Conservation (phyloP, 2,329 filamentous ascomycete species). For the Aureobasidium sp. region DNA sequence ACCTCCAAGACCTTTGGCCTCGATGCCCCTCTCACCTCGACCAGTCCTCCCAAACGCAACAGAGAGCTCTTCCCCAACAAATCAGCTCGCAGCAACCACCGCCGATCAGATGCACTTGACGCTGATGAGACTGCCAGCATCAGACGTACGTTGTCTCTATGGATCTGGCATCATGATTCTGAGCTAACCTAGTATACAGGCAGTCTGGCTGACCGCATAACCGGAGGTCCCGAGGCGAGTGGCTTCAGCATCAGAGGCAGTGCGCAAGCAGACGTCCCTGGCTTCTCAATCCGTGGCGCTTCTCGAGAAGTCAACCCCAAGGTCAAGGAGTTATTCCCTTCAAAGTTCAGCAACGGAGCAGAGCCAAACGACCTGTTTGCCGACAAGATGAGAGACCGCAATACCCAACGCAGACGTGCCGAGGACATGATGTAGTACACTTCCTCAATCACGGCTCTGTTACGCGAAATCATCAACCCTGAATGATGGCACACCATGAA, state of each 20-base stretch:
- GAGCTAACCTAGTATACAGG: background rate
- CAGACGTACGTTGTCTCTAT: slow-evolving; percentile 5
- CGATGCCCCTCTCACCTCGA: background rate
- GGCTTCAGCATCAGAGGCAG: slow-evolving; percentile 29
- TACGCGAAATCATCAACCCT: background rate
- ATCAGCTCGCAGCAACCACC: slow-evolving; percentile 30
- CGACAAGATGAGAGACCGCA: slow-evolving; percentile 23
- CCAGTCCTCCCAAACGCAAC: slow-evolving; percentile 18
- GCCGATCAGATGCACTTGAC: slow-evolving; percentile 35
- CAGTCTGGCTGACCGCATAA: slow-evolving; percentile 15
- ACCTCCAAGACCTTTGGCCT: slow-evolving; percentile 9
- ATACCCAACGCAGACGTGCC: slow-evolving; percentile 19
- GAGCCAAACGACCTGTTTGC: slow-evolving; percentile 24
- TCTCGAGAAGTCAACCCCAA: slow-evolving; percentile 15
- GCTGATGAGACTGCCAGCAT: slow-evolving; percentile 17
- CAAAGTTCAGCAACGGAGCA: slow-evolving; percentile 20
- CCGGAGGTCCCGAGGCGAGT: slow-evolving; percentile 11
- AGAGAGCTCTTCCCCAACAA: slow-evolving; percentile 34
- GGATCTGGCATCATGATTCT: background rate
- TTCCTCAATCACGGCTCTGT: slow-evolving; percentile 1
- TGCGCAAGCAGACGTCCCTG: slow-evolving; percentile 15
- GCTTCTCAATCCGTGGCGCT: slow-evolving; percentile 25
- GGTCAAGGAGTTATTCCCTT: slow-evolving; percentile 26
- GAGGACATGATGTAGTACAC: slow-evolving; percentile 14
- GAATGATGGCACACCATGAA: background rate